Evolutionary conservation across 2,329 filamentous ascomycete species (phyloP), one percentile per base, ranked within the genome.

Genomic region (Trichoderma hamatum): DNA sequence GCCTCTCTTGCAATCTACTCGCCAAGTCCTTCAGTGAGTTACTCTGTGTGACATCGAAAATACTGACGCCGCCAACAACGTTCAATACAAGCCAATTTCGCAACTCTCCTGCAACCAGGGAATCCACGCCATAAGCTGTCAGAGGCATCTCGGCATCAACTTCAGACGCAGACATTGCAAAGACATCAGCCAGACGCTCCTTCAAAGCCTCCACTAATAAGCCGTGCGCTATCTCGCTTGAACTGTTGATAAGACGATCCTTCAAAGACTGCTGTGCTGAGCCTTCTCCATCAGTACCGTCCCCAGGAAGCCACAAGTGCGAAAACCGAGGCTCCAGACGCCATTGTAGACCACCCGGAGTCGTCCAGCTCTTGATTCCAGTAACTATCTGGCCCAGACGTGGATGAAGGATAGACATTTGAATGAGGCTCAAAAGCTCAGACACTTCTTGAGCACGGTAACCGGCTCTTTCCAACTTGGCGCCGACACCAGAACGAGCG

Each of bases 41-140:
- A 28, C 59, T 62, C 26, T 62, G 59, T 26, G 36, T 62, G 36
- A 62, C 43, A 24, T 62, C 59, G 36, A 62, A 62, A 13, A 62
- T 49, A n/a, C 30, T 62, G 21, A 62, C 59, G 9, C 59, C 59
- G 6, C 21, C 21, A 28, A 43, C 43, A 11, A 62, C 39, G 36
- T 62, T 62, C 19, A 43, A 21, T 11, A 36, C 30, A 2, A 64
- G 46, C 61, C 39, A 64, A 10, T 51, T 30, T 13, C 61, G 61
- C 11, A 64, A 19, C 43, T 52, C 61, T 21, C 49, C 61, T 9
- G 61, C 39, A 9, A 64, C 61, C 16, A 64, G 61, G 9, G 61
- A 64, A 16, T 64, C 61, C 39, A 64, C 61, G 55, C 61, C 61
- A 39, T 52, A 64, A 6, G 61, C 36, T 6, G 28, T 14, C n/a